A percentile compares a stretch with the other conserved stretches of the same genome.
Conservation (phyloP, 805 yeast genomes). For the Teunomyces cretensis region DNA sequence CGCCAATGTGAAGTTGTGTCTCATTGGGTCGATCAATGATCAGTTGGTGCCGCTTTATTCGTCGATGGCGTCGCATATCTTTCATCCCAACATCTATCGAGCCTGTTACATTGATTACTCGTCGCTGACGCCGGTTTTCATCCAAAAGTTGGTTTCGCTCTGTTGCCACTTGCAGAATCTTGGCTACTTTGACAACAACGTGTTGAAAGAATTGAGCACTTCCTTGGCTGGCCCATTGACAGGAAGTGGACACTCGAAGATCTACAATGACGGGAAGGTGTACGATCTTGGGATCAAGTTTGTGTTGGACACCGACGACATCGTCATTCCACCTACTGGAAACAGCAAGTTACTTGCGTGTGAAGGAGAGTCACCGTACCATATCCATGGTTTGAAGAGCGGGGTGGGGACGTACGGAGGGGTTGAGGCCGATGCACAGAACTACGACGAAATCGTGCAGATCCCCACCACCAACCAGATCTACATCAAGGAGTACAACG, state of each 20-base stretch:
- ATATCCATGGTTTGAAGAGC: conserved; percentile 5
- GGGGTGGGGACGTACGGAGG: conserved; percentile 18
- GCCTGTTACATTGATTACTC: conserved; percentile 87
- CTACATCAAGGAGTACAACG: conserved; percentile 49
- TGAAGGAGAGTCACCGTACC: background rate
- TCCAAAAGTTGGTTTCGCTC: conserved; percentile 68
- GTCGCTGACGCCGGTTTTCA: conserved; percentile 75
- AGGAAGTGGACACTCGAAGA: conserved; percentile 91
- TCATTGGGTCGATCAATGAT: conserved; percentile 89
- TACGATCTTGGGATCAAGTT: conserved; percentile 77
- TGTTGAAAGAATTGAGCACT: conserved; percentile 77
- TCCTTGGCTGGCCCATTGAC: conserved; percentile 82
- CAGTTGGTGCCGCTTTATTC: conserved; percentile 93
- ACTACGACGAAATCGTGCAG: conserved; percentile 9
- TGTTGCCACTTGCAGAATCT: conserved; percentile 72
- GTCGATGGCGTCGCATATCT: conserved; percentile 74
- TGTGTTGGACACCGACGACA: conserved; percentile 70
- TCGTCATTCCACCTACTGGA: conserved; percentile 37
- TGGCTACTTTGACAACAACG: conserved; percentile 83
- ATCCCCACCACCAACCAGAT: conserved; percentile 36
- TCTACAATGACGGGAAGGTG: conserved; percentile 82
- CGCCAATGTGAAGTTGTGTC: conserved; percentile 73
- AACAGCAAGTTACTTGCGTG: conserved; percentile 3
- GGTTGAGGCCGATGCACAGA: conserved; percentile 4
- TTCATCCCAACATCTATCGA: conserved; percentile 86